These are phyloP conservation scores for Pseudopyricularia javanii DNA, from an alignment of 2,329 filamentous ascomycete genomes.

Conservation along the genomic window DNA sequence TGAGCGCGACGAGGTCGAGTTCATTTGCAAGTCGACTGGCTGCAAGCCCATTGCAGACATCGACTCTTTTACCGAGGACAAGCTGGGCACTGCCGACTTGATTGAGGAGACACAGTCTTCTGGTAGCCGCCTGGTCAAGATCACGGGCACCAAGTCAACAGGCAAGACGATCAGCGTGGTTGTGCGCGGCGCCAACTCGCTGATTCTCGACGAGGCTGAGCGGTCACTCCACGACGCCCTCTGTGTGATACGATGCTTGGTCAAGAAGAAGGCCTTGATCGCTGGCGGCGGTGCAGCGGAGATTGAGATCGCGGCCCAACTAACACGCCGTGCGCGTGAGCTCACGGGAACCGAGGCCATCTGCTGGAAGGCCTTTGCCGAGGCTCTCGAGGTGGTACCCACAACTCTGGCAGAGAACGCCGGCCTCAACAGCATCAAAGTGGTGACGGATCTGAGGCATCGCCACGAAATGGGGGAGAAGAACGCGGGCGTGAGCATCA, in stretches of 20 bases:
- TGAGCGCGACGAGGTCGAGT: constrained; percentile 96
- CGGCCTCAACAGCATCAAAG: constrained; percentile 95
- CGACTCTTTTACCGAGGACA: constrained; percentile 97
- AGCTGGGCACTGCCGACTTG: constrained; percentile 84
- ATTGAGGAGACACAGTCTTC: constrained; percentile 84
- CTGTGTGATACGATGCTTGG: constrained; percentile 90
- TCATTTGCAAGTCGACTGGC: constrained; percentile 97
- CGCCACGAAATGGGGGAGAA: constrained; percentile 90
- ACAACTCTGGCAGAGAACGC: constrained; percentile 96
- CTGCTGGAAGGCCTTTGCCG: constrained; percentile 98
- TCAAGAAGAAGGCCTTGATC: constrained; percentile 99
- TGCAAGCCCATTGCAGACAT: constrained; percentile 99
- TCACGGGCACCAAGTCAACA: constrained; percentile 76
- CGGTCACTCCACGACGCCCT: constrained; percentile 93
- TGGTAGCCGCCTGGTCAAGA: constrained; percentile 86
- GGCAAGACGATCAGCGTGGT: constrained; percentile 90
- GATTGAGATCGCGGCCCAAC: constrained; percentile 84
- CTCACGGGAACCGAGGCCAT: constrained; percentile 88
- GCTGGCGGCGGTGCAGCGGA: constrained; percentile 93
- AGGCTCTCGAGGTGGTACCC: constrained; percentile 93
- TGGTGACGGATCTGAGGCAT: constrained; percentile 90
- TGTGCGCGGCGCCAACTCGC: constrained; percentile 81
- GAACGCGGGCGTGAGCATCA: constrained; percentile 96
- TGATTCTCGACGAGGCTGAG: constrained; percentile 96
- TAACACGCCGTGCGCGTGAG: constrained; percentile 70